Percentiles rank a stretch among this genome's conserved stretches.
Evolutionary conservation across 208 protist species (phyloP).

Genomic region (Leishmania mexicana): DNA sequence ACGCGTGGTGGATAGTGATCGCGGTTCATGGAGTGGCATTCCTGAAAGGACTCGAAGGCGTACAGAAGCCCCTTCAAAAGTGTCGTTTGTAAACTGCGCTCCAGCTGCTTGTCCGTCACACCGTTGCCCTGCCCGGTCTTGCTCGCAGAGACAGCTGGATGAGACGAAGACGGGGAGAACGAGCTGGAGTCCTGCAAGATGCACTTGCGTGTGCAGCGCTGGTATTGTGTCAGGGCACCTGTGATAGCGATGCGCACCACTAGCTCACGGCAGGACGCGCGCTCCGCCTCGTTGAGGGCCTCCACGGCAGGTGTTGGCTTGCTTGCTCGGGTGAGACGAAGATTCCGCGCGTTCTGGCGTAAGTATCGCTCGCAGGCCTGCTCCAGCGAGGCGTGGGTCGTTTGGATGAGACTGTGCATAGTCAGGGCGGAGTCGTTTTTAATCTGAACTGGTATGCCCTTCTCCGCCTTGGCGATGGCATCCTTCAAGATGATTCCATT

Average conservation of each 20-base stretch:
- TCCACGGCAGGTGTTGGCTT: conserved; percentile 2
- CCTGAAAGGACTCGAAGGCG: conserved; percentile 81
- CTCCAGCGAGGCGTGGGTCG: conserved; percentile 11
- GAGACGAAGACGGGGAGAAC: conserved; percentile 4
- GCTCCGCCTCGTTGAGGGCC: conserved; percentile 40
- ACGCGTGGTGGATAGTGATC: conserved; percentile 63
- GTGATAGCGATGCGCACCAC: conserved; percentile 62
- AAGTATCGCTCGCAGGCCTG: conserved; percentile 14
- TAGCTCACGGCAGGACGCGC: conserved; percentile 44
- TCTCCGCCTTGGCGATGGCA: conserved; percentile 30
- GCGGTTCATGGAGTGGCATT: conserved; percentile 71
- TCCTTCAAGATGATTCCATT: conserved; percentile 32
- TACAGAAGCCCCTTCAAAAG: conserved; percentile 70
- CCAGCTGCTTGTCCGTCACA: conserved; percentile 19
- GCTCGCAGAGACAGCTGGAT: background rate
- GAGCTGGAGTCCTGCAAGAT: conserved; percentile 10
- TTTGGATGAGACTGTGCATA: conserved; percentile 8
- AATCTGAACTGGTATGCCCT: conserved; percentile 27
- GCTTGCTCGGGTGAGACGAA: conserved; percentile 19
- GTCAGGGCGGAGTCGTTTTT: conserved; percentile 17
- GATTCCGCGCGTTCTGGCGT: background rate
- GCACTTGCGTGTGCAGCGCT: conserved; percentile 26
- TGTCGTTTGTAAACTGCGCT: conserved; percentile 50
- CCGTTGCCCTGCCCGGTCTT: background rate
- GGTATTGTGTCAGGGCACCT: conserved; percentile 52